Base-by-base conservation (phyloP, 169 alveolate genomes). In the Cryptosporidium ryanae region DNA sequence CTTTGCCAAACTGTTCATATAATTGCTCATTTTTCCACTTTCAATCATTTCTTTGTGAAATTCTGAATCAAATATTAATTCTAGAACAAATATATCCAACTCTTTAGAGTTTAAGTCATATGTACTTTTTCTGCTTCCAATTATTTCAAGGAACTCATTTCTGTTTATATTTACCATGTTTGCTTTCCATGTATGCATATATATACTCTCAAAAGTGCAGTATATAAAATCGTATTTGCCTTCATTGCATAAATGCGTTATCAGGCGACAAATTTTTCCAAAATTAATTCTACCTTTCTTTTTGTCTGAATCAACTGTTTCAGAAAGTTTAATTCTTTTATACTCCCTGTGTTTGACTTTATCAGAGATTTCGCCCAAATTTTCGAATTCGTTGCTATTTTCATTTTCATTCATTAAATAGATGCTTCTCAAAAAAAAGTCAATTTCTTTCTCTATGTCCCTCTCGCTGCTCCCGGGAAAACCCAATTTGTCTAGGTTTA, bases 171-270 rank as follows among this genome's bases (percentile, higher is more conserved):
- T 15, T 38, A 57, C 52, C 17, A 46, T 13, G n/a, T 76, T 76
- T 34, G 15, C 25, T n/a, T 48, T 68, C 83, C 83, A 68, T 2
- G 55, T 10, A 0, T 68, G 66, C 21, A 68, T 50, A 38, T 68
- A 68, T 21, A 50, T 68, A 23, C 34, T 68, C 25, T 54, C 31
- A 38, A 68, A 68, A 2, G 83, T 68, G 23, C 52, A 29, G 52
- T 68, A 68, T 29, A 68, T 49, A 68, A 68, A 68, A 17, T 68
- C 63, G 15, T 76, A 76, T 61, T 61, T 0, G 7, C 87, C 87
- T 34, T 38, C 44, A 46, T 61, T 76, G 43, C 87, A 76, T n/a
- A 76, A 34, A 61, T 76, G 63, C 8, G 64, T 76, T 13, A 76
- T 27, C 13, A 61, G 31, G 13, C 87, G 68, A 31, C 71, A 43